These are phyloP conservation scores for Cadophora sp. DNA, from an alignment of 2,329 filamentous ascomycete species.

Conservation along the genomic window DNA sequence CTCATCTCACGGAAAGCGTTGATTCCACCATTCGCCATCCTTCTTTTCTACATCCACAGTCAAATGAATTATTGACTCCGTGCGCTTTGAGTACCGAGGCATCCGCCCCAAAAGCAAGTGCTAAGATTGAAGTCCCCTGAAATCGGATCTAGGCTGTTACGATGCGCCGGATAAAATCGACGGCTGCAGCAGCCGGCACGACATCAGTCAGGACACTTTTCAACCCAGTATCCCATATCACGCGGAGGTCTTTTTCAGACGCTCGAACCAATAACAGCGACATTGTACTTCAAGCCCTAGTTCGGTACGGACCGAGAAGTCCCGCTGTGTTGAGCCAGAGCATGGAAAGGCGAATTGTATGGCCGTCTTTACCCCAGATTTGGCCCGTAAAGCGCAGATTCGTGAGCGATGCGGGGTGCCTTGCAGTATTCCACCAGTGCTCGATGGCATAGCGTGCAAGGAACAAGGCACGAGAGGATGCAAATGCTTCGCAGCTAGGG, in stretches of 20 bases:
- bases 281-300: background rate
- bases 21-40: constrained; percentile 11
- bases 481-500: constrained; percentile 16
- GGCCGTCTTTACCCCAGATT: constrained; percentile 23
- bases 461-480: background rate
- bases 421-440: constrained; percentile 20
- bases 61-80: background rate
- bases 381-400: constrained; percentile 4
- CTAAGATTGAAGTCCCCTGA: background rate
- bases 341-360: constrained; percentile 24
- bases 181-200: constrained; percentile 24
- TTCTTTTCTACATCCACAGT: background rate
- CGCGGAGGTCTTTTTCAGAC: background rate
- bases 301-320: constrained; percentile 23
- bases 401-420: constrained; percentile 20
- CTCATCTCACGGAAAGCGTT: background rate
- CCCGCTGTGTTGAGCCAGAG: constrained; percentile 2
- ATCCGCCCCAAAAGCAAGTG: background rate
- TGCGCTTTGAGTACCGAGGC: background rate
- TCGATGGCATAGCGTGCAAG: constrained; percentile 5
- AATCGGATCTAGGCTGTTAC: background rate
- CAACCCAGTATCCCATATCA: constrained; percentile 8
- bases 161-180: constrained; percentile 20
- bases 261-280: background rate
- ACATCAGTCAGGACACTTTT: constrained; percentile 1